Evolutionary conservation across 177 flowering plant genomes (phyloP).

Genomic region (Vitis hybrid): DNA sequence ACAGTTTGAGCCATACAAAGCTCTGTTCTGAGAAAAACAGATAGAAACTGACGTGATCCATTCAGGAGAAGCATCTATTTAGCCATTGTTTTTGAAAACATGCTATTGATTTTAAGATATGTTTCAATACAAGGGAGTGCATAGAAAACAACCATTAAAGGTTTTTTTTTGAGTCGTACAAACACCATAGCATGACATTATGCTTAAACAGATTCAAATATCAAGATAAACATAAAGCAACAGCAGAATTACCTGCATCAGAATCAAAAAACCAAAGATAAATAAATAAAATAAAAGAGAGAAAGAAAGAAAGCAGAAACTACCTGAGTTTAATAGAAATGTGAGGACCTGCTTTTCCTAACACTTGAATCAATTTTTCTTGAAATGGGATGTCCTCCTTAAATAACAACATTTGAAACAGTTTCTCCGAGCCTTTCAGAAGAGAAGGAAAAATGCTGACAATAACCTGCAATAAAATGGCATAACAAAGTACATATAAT

Average conservation of each 20-base stretch:
- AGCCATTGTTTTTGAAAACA: too few relatives aligned
- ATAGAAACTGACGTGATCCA: too few relatives aligned
- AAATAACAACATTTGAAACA: conserved; percentile 39
- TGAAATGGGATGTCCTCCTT: conserved; percentile 31
- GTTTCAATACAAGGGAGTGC: too few relatives aligned
- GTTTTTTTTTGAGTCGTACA: too few relatives aligned
- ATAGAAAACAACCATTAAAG: too few relatives aligned
- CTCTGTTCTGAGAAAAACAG: too few relatives aligned
- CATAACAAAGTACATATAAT: conserved; percentile 5
- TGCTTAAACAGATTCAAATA: too few relatives aligned
- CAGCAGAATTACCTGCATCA: not conserved
- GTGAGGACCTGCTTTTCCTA: conserved; percentile 63
- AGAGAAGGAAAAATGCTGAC: conserved; percentile 59
- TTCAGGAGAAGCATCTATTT: too few relatives aligned
- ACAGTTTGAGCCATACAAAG: too few relatives aligned
- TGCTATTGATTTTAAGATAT: too few relatives aligned
- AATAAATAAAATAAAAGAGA: conserved; percentile 2
- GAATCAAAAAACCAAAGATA: not conserved
- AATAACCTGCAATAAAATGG: conserved; percentile 42
- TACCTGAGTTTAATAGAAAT: conserved; percentile 63
- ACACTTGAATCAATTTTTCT: conserved; percentile 55
- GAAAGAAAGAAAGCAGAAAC: conserved; percentile 2
- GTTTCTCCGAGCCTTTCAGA: conserved; percentile 66
- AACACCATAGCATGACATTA: too few relatives aligned
- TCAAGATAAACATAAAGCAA: not conserved